Evolutionary conservation across 352 stramenopile species (phyloP), one percentile per base, ranked within the genome.

Genomic region (Lagenidium giganteum): DNA sequence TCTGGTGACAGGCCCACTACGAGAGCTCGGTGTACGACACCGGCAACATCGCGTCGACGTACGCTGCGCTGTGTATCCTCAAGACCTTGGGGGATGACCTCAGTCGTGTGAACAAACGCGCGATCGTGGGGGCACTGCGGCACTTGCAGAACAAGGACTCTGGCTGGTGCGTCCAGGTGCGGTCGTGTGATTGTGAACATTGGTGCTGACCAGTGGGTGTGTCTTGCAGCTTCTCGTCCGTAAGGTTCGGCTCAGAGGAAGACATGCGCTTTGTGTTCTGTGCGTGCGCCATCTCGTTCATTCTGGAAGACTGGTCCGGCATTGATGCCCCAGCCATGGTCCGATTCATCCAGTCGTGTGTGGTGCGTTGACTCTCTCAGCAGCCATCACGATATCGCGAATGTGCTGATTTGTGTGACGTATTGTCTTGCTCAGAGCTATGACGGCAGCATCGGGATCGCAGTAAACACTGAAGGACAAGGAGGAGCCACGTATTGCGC

Each of bases 251-350:
- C 2, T 93, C 79, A 0, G 85, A 95, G 42, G 64, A 95, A 38
- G 85, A 95, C 44, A 87, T 94, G 69, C 79, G 85, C 45, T 95
- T 95, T 42, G 75, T 95, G 7, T 95, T 78, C 53, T 94, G 85
- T 51, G 85, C 83, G 5, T 90, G 83, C 34, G 83, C 83, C 26
- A 92, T 95, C 43, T 95, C 85, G 8, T 62, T 90, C 55, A 75
- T 95, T 21, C 61, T 95, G 37, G 64, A 91, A 35, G 83, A 95
- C 57, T 93, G 85, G 75, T 87, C 77, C 0, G 83, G 76, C 18
- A 52, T 95, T 16, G 80, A 93, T 23, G 22, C 67, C 7, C 34
- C 45, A 8, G 78, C 66, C 5, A 73, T 93, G 60, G 62, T 87
- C 42, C 75, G 71, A 47, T 94, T 86, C 39, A 54, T 94, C 51